Conservation (phyloP, 805 yeast species). For the Ascoidea rubescens region DNA sequence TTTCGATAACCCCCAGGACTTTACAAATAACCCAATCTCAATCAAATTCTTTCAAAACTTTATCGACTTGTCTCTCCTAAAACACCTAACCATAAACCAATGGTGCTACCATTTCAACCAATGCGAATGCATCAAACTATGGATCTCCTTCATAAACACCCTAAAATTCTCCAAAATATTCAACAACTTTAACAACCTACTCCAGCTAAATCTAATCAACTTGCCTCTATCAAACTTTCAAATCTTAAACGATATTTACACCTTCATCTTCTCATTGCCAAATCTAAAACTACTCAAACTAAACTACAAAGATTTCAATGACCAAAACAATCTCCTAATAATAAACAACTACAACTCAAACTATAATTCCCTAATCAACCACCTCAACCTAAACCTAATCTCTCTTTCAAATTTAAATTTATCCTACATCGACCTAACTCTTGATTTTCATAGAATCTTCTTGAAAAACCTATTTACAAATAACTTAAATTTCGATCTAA, state of each 20-base stretch:
- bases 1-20: neutral
- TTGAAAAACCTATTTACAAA: neutral
- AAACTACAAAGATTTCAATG: neutral
- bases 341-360: neutral
- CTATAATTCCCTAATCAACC: neutral
- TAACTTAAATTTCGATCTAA: too few relatives aligned
- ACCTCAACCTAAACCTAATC: too few relatives aligned
- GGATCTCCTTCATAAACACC: neutral
- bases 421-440: neutral
- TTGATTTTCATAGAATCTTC: neutral
- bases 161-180: too few relatives aligned
- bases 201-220: too few relatives aligned
- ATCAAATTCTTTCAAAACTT: neutral
- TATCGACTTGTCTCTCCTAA: too few relatives aligned
- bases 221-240: neutral
- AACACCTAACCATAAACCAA: neutral
- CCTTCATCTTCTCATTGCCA: too few relatives aligned
- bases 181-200: too few relatives aligned
- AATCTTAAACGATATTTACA: neutral
- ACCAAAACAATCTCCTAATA: too few relatives aligned
- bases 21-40: neutral
- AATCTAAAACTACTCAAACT: too few relatives aligned
- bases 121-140: neutral
- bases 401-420: neutral
- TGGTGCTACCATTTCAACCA: neutral